These are phyloP conservation scores for Botryotinia narcissicola DNA, from an alignment of 2,329 filamentous ascomycete genomes.

Conservation along the genomic window DNA sequence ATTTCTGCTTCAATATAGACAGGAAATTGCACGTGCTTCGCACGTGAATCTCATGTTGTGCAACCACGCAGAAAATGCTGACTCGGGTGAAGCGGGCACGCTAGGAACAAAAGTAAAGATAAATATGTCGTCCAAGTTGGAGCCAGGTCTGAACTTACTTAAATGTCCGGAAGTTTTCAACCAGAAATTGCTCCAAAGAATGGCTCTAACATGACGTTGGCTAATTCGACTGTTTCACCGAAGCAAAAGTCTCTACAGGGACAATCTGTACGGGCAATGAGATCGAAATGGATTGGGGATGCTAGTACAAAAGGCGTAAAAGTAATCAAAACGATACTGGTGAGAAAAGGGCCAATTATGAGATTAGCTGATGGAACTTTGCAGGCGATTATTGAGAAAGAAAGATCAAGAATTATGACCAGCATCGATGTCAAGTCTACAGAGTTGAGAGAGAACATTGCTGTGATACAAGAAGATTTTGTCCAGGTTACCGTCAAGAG, in stretches of 20 bases:
- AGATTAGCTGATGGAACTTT: neutral
- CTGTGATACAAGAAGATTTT: neutral
- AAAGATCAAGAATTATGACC: neutral
- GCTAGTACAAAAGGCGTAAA: neutral
- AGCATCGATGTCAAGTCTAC: neutral
- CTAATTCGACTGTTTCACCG: neutral
- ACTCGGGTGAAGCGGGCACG: neutral
- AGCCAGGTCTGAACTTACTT: neutral
- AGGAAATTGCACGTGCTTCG: neutral
- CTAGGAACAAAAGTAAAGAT: neutral
- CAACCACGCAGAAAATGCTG: neutral
- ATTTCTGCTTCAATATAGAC: neutral
- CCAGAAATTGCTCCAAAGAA: neutral
- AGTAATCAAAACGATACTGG: neutral
- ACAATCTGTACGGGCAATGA: neutral
- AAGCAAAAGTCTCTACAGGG: neutral
- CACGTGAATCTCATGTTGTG: neutral
- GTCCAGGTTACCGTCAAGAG: rapidly evolving
- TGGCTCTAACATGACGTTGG: neutral
- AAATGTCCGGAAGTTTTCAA: neutral
- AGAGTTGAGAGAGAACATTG: neutral
- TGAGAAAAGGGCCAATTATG: neutral
- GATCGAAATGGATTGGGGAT: too few relatives aligned
- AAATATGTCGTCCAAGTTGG: too few relatives aligned
- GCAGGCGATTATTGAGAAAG: neutral